phyloP scores from a whole-genome alignment of 148 eudicot genomes.

The Tetragonia tetragonoides region DNA sequence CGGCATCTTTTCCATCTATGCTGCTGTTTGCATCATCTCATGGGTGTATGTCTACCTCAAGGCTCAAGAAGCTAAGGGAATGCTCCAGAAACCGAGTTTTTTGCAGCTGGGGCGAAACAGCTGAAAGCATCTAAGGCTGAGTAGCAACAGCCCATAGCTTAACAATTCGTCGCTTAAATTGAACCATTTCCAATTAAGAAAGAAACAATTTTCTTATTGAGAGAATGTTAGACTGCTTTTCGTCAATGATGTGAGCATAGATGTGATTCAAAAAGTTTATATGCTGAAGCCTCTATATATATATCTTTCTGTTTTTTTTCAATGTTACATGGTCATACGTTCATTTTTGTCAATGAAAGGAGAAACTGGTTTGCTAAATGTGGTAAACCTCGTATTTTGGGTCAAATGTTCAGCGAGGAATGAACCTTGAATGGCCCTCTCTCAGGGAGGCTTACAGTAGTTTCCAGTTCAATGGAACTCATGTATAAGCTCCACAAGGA shows the following conservation, averaged over 20 bases:
- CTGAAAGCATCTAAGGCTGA: constrained; percentile 32
- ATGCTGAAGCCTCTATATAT: constrained; percentile 3
- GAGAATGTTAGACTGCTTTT: not conserved
- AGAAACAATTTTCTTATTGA: not conserved
- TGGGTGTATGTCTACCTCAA: constrained; percentile 72
- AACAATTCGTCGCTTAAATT: not conserved
- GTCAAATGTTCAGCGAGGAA: too few species aligned
- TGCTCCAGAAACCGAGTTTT: constrained; percentile 87
- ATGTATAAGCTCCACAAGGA: too few species aligned
- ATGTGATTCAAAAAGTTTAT: constrained; percentile 9
- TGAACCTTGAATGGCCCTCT: too few species aligned
- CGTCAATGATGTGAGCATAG: not conserved
- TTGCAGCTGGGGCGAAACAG: constrained; percentile 64
- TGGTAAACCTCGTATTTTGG: too few species aligned
- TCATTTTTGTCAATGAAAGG: not conserved
- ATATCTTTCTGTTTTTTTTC: not conserved
- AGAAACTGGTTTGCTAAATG: not conserved
- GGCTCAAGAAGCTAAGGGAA: constrained; percentile 89
- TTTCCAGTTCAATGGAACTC: not conserved
- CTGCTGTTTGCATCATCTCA: constrained; percentile 59
- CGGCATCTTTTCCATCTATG: constrained; percentile 69
- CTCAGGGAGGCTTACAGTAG: too few species aligned
- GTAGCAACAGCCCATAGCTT: constrained; percentile 2
- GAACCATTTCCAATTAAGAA: not conserved
- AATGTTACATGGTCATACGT: not conserved